phyloP scores from a whole-genome alignment of 1,139 yeast species.

The Pneumocystis sp. region DNA sequence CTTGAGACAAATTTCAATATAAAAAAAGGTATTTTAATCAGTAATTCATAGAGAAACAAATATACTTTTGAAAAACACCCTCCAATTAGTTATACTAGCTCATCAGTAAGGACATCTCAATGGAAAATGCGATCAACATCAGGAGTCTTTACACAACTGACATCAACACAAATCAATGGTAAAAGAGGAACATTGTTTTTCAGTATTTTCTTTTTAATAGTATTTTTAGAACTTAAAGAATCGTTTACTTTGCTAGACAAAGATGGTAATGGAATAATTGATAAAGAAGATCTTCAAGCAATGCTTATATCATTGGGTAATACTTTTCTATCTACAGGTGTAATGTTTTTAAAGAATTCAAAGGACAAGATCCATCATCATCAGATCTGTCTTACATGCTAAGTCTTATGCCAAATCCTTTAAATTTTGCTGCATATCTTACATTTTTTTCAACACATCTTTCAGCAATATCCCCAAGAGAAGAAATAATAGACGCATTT shows the following conservation, averaged over 20 bases:
- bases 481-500: constrained; percentile 50
- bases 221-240: constrained; percentile 27
- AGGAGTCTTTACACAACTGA: background rate
- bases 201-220: background rate
- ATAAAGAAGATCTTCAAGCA: constrained; percentile 42
- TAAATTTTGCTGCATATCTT: constrained; percentile 58
- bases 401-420: constrained; percentile 37
- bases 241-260: constrained; percentile 60
- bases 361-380: constrained; percentile 28
- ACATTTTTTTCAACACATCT: constrained; percentile 51
- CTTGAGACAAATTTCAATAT: background rate
- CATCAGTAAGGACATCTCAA: background rate
- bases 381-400: constrained; percentile 30
- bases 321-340: background rate
- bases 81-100: background rate
- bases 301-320: constrained; percentile 42
- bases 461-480: constrained; percentile 42
- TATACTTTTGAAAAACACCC: background rate
- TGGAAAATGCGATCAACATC: background rate
- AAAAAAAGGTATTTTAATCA: background rate
- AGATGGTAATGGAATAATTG: constrained; percentile 59
- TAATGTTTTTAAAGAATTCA: background rate
- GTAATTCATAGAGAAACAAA: background rate
- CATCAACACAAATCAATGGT: background rate
- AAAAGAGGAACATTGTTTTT: background rate